Percentiles rank a stretch among this genome's conserved stretches.
Evolutionary conservation across 2,329 filamentous ascomycete species (phyloP).

Genomic region (Talaromyces amestolkiae): DNA sequence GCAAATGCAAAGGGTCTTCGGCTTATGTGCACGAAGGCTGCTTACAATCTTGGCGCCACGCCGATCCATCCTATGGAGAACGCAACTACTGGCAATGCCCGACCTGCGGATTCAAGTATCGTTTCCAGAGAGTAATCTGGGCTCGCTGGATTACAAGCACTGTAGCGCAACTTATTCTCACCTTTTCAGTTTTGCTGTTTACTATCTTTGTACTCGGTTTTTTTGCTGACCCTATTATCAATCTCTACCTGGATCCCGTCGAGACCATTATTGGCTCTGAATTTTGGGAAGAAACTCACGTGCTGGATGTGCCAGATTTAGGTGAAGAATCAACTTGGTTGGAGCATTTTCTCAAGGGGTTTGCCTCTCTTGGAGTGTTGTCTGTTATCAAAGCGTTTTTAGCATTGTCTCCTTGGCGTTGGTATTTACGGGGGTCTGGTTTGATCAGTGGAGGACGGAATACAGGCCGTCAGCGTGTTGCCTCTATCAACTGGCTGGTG

Average conservation of each 20-base stretch:
- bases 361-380: conserved; percentile 83
- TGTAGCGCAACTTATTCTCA: conserved; percentile 67
- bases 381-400: conserved; percentile 80
- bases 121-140: conserved; percentile 73
- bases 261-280: conserved; percentile 57
- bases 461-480: conserved; percentile 71
- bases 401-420: conserved; percentile 70
- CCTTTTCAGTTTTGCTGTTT: conserved; percentile 66
- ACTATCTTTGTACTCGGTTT: conserved; percentile 84
- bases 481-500: conserved; percentile 75
- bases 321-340: conserved; percentile 65
- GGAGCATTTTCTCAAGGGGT: conserved; percentile 83
- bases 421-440: conserved; percentile 66
- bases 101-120: conserved; percentile 82
- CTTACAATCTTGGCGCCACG: conserved; percentile 75
- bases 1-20: conserved; percentile 88
- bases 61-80: conserved; percentile 61
- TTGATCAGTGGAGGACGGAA: conserved; percentile 52
- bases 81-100: conserved; percentile 84
- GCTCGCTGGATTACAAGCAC: conserved; percentile 67
- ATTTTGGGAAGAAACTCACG: conserved; percentile 38
- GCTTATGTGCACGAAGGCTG: conserved; percentile 94
- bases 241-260: conserved; percentile 77
- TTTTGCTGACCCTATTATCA: conserved; percentile 86
- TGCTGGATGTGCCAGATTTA: conserved; percentile 32